These are phyloP conservation scores for Ceratocystis papillata DNA, from an alignment of 2,329 filamentous ascomycete species.

Conservation along the genomic window DNA sequence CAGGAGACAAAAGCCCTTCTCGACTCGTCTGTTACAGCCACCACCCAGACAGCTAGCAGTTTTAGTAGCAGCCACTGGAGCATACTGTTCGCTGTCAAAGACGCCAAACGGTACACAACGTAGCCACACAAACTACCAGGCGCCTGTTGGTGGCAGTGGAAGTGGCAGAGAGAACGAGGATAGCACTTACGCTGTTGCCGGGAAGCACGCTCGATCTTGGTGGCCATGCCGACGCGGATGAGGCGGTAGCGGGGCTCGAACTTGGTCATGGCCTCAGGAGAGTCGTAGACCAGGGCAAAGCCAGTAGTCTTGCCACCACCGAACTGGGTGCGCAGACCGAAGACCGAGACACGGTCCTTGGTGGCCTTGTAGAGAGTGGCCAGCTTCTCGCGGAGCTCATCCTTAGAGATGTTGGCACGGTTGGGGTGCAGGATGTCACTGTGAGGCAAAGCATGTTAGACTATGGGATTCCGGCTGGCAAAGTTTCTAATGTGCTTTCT, in stretches of 20 bases:
- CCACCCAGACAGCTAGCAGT: constrained; percentile 8
- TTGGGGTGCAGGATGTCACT: constrained; percentile 99
- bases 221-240: constrained; percentile 81
- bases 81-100: constrained; percentile 4
- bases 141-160: constrained; percentile 19
- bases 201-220: constrained; percentile 93
- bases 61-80: constrained; percentile 11
- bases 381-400: constrained; percentile 93
- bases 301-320: constrained; percentile 99
- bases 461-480: constrained; percentile 18
- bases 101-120: constrained; percentile 2
- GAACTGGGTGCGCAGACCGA: constrained; percentile 96
- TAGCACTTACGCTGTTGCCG: constrained; percentile 92
- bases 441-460: constrained; percentile 28
- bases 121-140: constrained; percentile 14
- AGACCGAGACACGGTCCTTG: constrained; percentile 96
- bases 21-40: constrained; percentile 22
- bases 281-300: constrained; percentile 98
- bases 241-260: constrained; percentile 98
- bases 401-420: constrained; percentile 97
- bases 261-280: constrained; percentile 96
- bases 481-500: background rate
- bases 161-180: constrained; percentile 24
- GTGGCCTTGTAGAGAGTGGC: constrained; percentile 93
- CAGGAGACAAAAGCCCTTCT: constrained; percentile 24